Base-by-base conservation (phyloP, 164 flowering plant species). In the Nymphaea colorata region DNA sequence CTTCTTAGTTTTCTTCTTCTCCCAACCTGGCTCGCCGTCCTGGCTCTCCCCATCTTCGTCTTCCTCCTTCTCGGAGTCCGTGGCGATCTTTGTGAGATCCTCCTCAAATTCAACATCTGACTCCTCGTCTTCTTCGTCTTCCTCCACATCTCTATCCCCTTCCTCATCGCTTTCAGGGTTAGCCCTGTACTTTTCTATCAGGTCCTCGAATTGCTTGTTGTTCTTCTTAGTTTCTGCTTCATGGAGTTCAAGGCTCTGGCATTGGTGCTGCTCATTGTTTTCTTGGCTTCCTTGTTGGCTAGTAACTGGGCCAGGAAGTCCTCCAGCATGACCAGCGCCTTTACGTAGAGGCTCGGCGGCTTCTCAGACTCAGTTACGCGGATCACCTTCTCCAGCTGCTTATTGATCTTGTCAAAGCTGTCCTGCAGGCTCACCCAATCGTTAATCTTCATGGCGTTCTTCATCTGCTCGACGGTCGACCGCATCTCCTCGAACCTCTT, bases 171-270 rank as follows among this genome's bases (percentile, higher is more conserved):
- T 78, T 74, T 80, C 89, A 45, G 96, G 98, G 65, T 82, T 80
- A 76, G 86, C 97, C 74, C 94, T 86, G 43, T 51, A 87, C 71
- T 86, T 88, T 43, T 57, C 80, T 36, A 93, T 93, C 70, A 80
- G 55, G 6, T 88, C 96, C 73, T 93, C 96, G 79, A 81, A 89
- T 57, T 79, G 90, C 78, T 85, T 89, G 47, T 91, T 93, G 64
- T 93, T 91, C 79, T 91, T 93, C 86, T 91, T 93, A 93, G 79
- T 65, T 91, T 93, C 82, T 93, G 98, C 66, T 83, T 93, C 97
- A 91, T 91, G 3, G 93, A 79, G 76, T 93, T 91, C 76, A 91
- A 77, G 0, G 97, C 98, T 78, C 88, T 88, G 2, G 87, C 85
- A 75, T 89, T 94, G 66, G 86, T 89, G 47, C 82, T 83, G 41